Evolutionary conservation across 306 rosid species (phyloP), one percentile per base, ranked within the genome.

Genomic region (Fragaria nilgerrensis): DNA sequence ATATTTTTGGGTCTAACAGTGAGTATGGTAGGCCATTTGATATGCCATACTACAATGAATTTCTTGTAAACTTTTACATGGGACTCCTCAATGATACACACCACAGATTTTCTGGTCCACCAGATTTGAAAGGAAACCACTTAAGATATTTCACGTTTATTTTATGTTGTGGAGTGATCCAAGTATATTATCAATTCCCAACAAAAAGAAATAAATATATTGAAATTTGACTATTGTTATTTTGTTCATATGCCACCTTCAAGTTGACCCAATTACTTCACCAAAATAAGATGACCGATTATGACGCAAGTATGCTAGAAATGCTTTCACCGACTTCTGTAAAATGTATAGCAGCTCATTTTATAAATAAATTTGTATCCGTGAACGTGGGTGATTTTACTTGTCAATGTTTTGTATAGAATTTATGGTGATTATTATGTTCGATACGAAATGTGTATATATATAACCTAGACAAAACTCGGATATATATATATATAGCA

Each of bases 211-310:
- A 36, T 27, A 16, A 43, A 56, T 23, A 55, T 72, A 69, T 70
- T 81, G 27, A 48, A 22, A 66, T 55, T 39, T 68, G 77, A 82
- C 77, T 71, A 79, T 70, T 82, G 67, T 4, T 58, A 56, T 75
- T 68, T 70, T 82, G 86, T 84, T 85, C 73, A 73, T 55, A 29
- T 81, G 85, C 81, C 86, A 37, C 58, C 77, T 73, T 87, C 92
- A 86, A 86, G 85, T 86, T 78, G 87, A 80, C 83, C 80, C 78
- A 78, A 68, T n/a, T 9, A 9, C 22, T 55, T 55, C 62, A 55
- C 14, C 3, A 20, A 19, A 53, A 19, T 2, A 20, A 9, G n/a
- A 39, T 39, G 11, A 53, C 0, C 23, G 9, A 55, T 85, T 77
- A 79, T 79, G 80, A 85, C 82, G 41, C 77, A 79, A 79, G 75